Evolutionary conservation across 495 filamentous ascomycete genomes (phyloP), one percentile per base, ranked within the genome.

Genomic region (Aspergillus affinis): DNA sequence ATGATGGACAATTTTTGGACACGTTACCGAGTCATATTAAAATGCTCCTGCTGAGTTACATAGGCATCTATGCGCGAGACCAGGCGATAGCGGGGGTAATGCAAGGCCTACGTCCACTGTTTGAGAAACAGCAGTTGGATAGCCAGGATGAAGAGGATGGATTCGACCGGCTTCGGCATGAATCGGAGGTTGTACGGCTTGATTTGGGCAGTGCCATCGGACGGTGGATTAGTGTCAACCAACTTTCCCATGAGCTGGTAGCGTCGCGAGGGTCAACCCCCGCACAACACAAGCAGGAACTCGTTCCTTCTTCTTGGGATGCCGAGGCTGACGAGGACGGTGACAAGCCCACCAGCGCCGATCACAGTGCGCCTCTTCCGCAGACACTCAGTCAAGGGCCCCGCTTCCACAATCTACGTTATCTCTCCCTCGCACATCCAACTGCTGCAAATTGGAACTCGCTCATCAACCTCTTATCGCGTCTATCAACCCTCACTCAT

Each of bases 401-500:
- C 10, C 74, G 76, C 23, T 83, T 84, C 64, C 61, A 74, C 6
- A 76, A 80, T 26, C 71, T 85, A 26, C 82, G 77, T 18, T 79
- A 76, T 48, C 71, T 86, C 8, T 85, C 82, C 6, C 70, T 86
- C 0, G 79, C 81, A 0, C 75, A 81, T 55, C 80, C 81, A 1
- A 65, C 61, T 19, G 56, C 61, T 19, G 81, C 82, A 9, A 89
- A 84, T 27, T 94, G 91, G 91, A 79, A 81, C 15, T 78, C 84
- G 7, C 81, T 94, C 21, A 75, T 93, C 13, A 60, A 75, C 5
- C 71, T 93, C n/a, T 75, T 86, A 0, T 72, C 80, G 0, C 83
- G 85, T 51, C 69, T 91, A 0, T 77, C 84, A 0, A 84, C 76
- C 0, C 75, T 94, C 44, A 93, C 90, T 0, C 88, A 94, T 61